Evolutionary conservation across 176 grass and related monocot species (phyloP), one percentile per base, ranked within the genome.

Genomic region (Ensete glaucum): DNA sequence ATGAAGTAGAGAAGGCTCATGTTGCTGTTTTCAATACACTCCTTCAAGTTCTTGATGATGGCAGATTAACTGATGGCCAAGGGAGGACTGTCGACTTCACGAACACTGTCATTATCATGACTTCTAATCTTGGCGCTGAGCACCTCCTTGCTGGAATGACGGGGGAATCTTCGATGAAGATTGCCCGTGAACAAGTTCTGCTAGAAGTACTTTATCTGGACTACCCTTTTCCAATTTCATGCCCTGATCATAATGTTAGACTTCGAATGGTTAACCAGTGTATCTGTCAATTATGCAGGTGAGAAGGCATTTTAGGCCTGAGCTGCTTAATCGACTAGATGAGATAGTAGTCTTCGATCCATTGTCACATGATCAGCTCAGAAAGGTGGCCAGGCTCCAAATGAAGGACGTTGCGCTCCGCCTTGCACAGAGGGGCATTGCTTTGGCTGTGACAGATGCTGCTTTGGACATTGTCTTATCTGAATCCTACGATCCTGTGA

Each of bases 41-140:
- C 25, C 90, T 98, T 57, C 94, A 98, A 76, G 94, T 98, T 8
- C 88, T 98, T 12, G 94, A 98, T 29, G 94, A 98, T 10, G 94
- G 94, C 1, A 84, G 94, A 76, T 74, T 98, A 11, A 98, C 94
- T 0, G 94, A 98, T 24, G 90, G 94, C 14, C 94, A 93, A 84
- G 94, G 94, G 54, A 67, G 94, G 55, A 98, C 86, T 0, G 94
- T 98, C 52, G 94, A 98, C 79, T 98, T 93, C 82, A 84, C 85
- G 59, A 98, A 98, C 86, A 89, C 94, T 0, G 94, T 98, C 19
- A 93, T 98, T 65, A 93, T 98, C 80, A 91, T 98, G 94, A 98
- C 94, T 0, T 98, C 94, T 10, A 98, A 98, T 83, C 88, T 98
- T n/a, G 94, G 94, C 20, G 94, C 94, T 16, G 88, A 98, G 78